Percentiles rank a stretch among this genome's conserved stretches.
phyloP scores from a whole-genome alignment of 2,329 filamentous ascomycete genomes.

The Hawksworthiomyces lignivorus region DNA sequence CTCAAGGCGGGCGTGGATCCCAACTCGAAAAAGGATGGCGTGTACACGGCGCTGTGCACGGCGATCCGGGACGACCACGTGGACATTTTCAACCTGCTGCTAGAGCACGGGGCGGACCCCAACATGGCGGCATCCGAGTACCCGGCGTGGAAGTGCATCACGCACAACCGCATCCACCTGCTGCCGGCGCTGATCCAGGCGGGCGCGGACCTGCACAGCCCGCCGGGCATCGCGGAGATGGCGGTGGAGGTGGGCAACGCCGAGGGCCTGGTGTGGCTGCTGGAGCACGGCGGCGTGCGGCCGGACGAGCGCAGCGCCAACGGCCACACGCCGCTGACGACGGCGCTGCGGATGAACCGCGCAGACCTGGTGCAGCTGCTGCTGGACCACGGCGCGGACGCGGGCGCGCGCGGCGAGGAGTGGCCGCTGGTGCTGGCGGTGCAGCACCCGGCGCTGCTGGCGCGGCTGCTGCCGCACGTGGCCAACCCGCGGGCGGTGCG shows the following conservation, averaged over 20 bases:
- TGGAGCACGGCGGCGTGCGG: slow-evolving; percentile 27
- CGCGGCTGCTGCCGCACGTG: slow-evolving; percentile 38
- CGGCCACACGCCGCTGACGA: slow-evolving; percentile 24
- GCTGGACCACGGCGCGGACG: slow-evolving; percentile 26
- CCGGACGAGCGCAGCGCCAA: slow-evolving; percentile 24
- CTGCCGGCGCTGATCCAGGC: slow-evolving; percentile 27
- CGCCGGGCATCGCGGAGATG: slow-evolving; percentile 25
- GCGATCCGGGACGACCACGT: slow-evolving; percentile 18
- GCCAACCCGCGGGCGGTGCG: slow-evolving; percentile 40
- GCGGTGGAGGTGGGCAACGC: slow-evolving; percentile 25
- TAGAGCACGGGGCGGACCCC: slow-evolving; percentile 29
- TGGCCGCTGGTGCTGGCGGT: slow-evolving; percentile 67
- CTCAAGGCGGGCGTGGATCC: slow-evolving; percentile 19
- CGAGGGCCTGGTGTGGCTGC: slow-evolving; percentile 29
- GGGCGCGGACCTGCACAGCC: slow-evolving; percentile 25
- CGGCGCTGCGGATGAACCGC: slow-evolving; percentile 30
- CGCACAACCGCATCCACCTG: slow-evolving; percentile 21
- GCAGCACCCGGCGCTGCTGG: slow-evolving; percentile 50
- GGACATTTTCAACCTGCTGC: slow-evolving; percentile 23
- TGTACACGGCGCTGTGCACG: slow-evolving; percentile 21
- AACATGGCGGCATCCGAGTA: slow-evolving; percentile 28
- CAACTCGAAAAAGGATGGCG: slow-evolving; percentile 21
- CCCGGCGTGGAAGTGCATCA: slow-evolving; percentile 20
- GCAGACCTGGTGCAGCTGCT: slow-evolving; percentile 38
- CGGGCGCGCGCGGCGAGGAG: slow-evolving; percentile 22